Evolutionary conservation across 106 monocot species (phyloP).

Genomic region (Platanthera zijinensis): DNA sequence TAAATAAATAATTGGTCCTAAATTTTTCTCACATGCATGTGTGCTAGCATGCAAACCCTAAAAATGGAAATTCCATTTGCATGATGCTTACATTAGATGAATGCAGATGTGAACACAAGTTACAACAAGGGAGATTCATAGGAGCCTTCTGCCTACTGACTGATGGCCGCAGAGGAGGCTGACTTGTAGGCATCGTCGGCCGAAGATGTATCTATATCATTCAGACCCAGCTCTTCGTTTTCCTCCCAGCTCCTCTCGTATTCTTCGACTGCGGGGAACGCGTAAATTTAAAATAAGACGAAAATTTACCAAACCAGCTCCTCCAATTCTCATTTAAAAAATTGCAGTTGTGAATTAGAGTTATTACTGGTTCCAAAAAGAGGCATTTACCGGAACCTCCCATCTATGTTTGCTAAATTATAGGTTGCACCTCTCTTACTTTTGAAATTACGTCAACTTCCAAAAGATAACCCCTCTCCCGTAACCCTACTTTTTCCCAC

Average conservation of each 20-base stretch:
- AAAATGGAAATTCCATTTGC: too few relatives aligned
- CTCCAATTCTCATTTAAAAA: not conserved
- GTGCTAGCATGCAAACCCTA: too few relatives aligned
- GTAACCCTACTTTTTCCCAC: too few relatives aligned
- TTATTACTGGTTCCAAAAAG: not conserved
- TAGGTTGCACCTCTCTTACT: too few relatives aligned
- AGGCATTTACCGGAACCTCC: too few relatives aligned
- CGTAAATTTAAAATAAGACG: not conserved
- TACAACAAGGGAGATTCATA: not conserved
- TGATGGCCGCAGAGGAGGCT: not conserved
- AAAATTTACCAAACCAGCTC: not conserved
- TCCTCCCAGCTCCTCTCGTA: slow-evolving; percentile 97
- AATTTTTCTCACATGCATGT: too few relatives aligned
- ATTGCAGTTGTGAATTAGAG: not conserved
- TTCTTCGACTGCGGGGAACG: slow-evolving; percentile 57
- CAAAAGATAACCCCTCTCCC: too few relatives aligned
- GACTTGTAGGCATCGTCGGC: slow-evolving; percentile 66
- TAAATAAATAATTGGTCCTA: too few relatives aligned
- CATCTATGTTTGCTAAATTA: too few relatives aligned
- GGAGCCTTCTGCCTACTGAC: not conserved
- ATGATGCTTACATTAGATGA: not conserved
- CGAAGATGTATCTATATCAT: slow-evolving; percentile 93
- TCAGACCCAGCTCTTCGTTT: slow-evolving; percentile 92
- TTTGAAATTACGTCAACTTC: too few relatives aligned
- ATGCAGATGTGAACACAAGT: not conserved